A percentile compares a stretch with the other conserved stretches of the same genome.
Evolutionary conservation across 306 rosid species (phyloP).

Genomic region (Fragaria ananassa): DNA sequence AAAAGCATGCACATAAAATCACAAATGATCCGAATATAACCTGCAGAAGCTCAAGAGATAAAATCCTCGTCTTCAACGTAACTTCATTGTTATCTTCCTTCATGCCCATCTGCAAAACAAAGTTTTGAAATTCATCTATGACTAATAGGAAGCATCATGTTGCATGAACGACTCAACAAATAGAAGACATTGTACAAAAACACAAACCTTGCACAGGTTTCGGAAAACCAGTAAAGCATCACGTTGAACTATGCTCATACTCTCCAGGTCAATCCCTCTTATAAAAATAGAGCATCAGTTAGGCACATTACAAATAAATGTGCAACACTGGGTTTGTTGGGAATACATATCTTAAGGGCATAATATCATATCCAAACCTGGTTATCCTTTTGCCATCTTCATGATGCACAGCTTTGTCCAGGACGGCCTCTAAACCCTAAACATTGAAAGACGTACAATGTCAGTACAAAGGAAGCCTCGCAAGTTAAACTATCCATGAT

Average conservation of each 20-base stretch:
- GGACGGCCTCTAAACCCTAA: constrained; percentile 96
- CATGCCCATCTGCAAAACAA: too few relatives aligned
- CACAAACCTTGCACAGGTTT: too few relatives aligned
- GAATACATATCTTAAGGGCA: constrained; percentile 22
- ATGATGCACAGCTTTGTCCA: constrained; percentile 93
- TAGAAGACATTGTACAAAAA: too few relatives aligned
- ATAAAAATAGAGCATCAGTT: constrained; percentile 34
- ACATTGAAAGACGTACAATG: constrained; percentile 11
- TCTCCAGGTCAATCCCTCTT: constrained; percentile 97
- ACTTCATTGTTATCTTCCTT: too few relatives aligned
- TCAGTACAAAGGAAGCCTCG: constrained; percentile 8
- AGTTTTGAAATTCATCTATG: too few relatives aligned
- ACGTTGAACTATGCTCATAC: constrained; percentile 80
- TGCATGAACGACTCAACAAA: too few relatives aligned
- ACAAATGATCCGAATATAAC: too few relatives aligned
- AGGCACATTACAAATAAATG: constrained; percentile 22
- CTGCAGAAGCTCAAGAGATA: too few relatives aligned
- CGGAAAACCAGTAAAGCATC: too few relatives aligned
- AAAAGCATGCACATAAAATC: too few relatives aligned
- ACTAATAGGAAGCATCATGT: too few relatives aligned
- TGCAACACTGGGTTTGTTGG: constrained; percentile 6
- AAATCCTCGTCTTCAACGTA: too few relatives aligned
- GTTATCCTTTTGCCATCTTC: constrained; percentile 96
- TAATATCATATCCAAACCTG: constrained; percentile 52
- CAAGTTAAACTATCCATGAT: background rate